Percentiles rank a stretch among this genome's conserved stretches.
Evolutionary conservation across 345 rosid species (phyloP).

Genomic region (Acer saccharum): DNA sequence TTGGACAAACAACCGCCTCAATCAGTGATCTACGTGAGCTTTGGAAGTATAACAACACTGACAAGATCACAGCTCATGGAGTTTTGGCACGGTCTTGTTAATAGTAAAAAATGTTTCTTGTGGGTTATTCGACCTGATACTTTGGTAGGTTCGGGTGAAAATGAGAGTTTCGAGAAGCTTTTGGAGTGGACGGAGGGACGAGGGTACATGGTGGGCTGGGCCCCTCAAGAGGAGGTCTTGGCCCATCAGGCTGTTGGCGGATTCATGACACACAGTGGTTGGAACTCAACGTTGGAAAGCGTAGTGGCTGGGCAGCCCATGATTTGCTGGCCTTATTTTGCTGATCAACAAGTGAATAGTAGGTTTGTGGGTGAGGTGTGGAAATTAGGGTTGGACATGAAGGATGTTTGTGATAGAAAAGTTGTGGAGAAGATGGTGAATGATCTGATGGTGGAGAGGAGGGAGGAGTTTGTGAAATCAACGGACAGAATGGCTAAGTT

Average conservation of each 20-base stretch:
- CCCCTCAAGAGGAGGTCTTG: slow-evolving; percentile 44
- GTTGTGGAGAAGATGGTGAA: slow-evolving; percentile 53
- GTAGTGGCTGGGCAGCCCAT: slow-evolving; percentile 61
- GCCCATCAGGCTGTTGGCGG: slow-evolving; percentile 58
- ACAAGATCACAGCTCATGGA: slow-evolving; percentile 40
- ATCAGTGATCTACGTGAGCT: slow-evolving; percentile 53
- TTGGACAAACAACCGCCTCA: slow-evolving; percentile 36
- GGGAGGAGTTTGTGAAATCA: slow-evolving; percentile 38
- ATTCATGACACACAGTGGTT: slow-evolving; percentile 69
- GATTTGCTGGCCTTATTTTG: slow-evolving; percentile 69
- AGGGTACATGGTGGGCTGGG: slow-evolving; percentile 49
- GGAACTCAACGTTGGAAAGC: slow-evolving; percentile 87
- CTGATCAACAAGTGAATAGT: slow-evolving; percentile 64
- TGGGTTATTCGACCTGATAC: slow-evolving; percentile 50
- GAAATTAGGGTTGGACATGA: slow-evolving; percentile 71
- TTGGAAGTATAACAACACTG: slow-evolving; percentile 44
- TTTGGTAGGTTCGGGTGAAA: not conserved
- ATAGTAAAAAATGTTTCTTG: slow-evolving; percentile 41
- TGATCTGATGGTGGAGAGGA: slow-evolving; percentile 59
- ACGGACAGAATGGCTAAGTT: slow-evolving; percentile 27
- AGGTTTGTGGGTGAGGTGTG: slow-evolving; percentile 59
- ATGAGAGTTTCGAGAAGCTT: slow-evolving; percentile 25
- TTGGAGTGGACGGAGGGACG: slow-evolving; percentile 29
- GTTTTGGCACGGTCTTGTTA: slow-evolving; percentile 50
- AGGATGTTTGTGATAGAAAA: slow-evolving; percentile 51